Conservation (phyloP, 768 basidiomycete species). For the Termitomyces sp. region DNA sequence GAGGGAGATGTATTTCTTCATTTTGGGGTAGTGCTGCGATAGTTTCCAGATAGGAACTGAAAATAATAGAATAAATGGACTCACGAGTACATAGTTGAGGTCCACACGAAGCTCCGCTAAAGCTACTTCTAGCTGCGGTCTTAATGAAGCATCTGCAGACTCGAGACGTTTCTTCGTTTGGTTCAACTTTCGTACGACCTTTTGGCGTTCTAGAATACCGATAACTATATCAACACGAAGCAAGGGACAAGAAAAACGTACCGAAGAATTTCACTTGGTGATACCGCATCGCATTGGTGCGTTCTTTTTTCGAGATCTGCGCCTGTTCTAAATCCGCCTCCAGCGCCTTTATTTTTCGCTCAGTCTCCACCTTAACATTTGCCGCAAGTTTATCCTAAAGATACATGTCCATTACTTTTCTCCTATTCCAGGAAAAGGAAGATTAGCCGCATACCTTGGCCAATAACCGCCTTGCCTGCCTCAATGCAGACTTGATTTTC, state of each 20-base stretch:
- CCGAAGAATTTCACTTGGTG: constrained; percentile 95
- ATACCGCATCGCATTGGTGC: constrained; percentile 70
- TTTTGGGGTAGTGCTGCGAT: constrained; percentile 73
- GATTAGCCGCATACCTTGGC: constrained; percentile 51
- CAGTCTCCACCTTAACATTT: constrained; percentile 74
- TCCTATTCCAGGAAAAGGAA: background rate
- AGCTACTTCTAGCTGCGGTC: constrained; percentile 37
- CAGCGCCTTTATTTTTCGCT: constrained; percentile 70
- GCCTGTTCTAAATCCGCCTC: constrained; percentile 68
- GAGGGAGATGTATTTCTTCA: constrained; percentile 84
- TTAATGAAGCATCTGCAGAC: constrained; percentile 27
- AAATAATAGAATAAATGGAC: background rate
- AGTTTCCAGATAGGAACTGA: background rate
- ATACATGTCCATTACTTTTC: background rate
- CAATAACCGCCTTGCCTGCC: constrained; percentile 78
- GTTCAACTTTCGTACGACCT: constrained; percentile 71
- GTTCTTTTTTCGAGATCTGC: constrained; percentile 60
- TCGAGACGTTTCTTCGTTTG: constrained; percentile 54
- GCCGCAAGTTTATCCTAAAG: constrained; percentile 75
- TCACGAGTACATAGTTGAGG: constrained; percentile 83
- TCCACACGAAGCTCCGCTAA: constrained; percentile 72
- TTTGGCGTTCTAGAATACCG: constrained; percentile 66
- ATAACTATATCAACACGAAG: background rate
- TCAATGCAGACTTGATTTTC: constrained; percentile 78
- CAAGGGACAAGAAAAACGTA: constrained; percentile 24